Conservation (phyloP, 2,329 filamentous ascomycete genomes). For the Grosmannia clavigera region DNA sequence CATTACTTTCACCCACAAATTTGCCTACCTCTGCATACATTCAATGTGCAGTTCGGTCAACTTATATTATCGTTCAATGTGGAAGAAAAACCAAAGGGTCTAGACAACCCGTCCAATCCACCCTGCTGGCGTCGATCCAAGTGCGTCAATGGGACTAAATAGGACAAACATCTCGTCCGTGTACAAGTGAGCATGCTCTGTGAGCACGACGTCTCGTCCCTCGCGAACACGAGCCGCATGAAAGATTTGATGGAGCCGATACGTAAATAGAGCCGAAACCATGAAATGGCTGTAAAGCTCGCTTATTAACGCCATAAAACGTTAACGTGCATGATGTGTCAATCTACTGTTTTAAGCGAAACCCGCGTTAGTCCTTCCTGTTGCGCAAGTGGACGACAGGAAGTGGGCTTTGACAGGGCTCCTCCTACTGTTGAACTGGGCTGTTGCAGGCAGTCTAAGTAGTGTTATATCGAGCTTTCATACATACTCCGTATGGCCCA, state of each 20-base stretch:
- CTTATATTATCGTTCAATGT: slow-evolving; percentile 44
- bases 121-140: slow-evolving; percentile 44
- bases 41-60: slow-evolving; percentile 48
- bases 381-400: background rate
- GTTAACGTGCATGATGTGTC: background rate
- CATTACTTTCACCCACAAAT: slow-evolving; percentile 17
- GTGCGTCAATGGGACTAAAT: slow-evolving; percentile 52
- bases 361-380: background rate
- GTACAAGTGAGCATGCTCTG: no score
- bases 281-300: no score
- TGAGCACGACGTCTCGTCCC: background rate
- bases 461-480: background rate
- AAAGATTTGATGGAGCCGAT: no score
- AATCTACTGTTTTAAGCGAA: background rate
- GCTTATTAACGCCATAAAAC: background rate
- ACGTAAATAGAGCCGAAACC: no score
- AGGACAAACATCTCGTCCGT: slow-evolving; percentile 39
- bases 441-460: background rate
- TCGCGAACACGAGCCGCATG: no score
- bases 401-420: background rate
- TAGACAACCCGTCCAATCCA: slow-evolving; percentile 58
- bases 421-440: background rate
- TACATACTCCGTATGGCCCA: no score
- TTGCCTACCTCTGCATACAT: slow-evolving; percentile 49
- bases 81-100: slow-evolving; percentile 50